phyloP scores from a whole-genome alignment of 371 early-diverging fungal species.

The Syncephalastrum racemosum region DNA sequence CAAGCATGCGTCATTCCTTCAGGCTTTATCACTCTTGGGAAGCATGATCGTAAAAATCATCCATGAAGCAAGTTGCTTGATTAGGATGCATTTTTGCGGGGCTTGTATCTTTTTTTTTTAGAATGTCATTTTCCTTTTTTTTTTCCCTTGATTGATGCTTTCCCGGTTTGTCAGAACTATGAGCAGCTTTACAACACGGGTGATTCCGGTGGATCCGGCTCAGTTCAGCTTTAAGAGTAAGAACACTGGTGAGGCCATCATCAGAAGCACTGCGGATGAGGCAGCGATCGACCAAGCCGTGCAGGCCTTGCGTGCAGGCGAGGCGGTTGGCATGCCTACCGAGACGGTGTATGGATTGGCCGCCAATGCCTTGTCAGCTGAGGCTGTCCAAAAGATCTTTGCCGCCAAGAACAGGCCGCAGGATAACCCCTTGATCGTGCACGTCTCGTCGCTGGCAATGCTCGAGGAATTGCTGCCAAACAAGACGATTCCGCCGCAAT shows the following conservation, averaged over 20 bases:
- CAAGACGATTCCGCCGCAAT: constrained; percentile 61
- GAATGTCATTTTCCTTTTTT: too few relatives aligned
- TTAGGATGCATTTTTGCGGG: too few relatives aligned
- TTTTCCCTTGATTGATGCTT: too few relatives aligned
- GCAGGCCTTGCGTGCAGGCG: constrained; percentile 37
- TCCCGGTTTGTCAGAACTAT: constrained; percentile 5
- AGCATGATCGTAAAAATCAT: too few relatives aligned
- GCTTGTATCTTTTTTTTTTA: too few relatives aligned
- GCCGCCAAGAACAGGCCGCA: constrained; percentile 92
- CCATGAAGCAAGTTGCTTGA: too few relatives aligned
- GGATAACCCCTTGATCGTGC: constrained; percentile 99
- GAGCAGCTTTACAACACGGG: too few relatives aligned
- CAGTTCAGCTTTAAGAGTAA: constrained; percentile 14
- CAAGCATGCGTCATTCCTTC: constrained; percentile 1
- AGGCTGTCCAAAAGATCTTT: constrained; percentile 85
- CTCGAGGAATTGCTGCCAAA: constrained; percentile 67
- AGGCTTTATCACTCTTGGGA: constrained; percentile 6
- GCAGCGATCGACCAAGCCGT: constrained; percentile 49
- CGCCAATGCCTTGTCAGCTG: constrained; percentile 79
- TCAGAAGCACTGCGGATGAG: constrained; percentile 25
- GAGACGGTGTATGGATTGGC: constrained; percentile 99
- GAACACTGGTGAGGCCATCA: constrained; percentile 11
- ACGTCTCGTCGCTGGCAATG: constrained; percentile 93
- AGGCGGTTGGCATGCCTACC: constrained; percentile 95
- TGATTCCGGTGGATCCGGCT: constrained; percentile 12